A percentile compares a stretch with the other conserved stretches of the same genome.
phyloP scores from a whole-genome alignment of 108 stramenopile species.

The Epipyxis sp. region DNA sequence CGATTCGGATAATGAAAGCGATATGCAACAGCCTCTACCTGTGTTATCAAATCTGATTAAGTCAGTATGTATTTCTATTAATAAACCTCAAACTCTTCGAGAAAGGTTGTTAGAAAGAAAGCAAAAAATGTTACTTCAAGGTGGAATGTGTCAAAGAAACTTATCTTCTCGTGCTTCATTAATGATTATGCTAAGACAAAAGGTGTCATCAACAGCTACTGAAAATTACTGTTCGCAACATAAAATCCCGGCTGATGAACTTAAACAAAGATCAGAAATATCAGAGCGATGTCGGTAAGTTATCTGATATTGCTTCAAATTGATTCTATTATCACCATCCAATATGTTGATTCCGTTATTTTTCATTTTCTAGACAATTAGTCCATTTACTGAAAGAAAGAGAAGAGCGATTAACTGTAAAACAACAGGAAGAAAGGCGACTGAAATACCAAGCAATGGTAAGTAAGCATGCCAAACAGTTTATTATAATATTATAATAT shows the following conservation, averaged over 20 bases:
- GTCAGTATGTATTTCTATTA: neutral
- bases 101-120: no score
- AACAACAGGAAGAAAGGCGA: neutral
- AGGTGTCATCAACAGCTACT: neutral
- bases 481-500: neutral
- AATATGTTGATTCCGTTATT: no score
- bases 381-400: neutral
- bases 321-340: no score
- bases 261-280: neutral
- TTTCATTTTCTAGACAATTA: no score
- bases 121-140: no score
- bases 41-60: neutral
- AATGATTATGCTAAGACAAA: neutral
- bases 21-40: neutral
- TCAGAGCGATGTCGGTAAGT: neutral
- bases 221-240: slow-evolving; percentile 12
- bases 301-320: no score
- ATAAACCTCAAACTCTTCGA: neutral
- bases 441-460: neutral
- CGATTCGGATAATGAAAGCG: neutral
- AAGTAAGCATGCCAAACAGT: neutral
- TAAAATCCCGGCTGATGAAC: neutral
- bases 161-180: neutral
- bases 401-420: neutral
- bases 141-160: no score